Percentiles rank a stretch among this genome's conserved stretches.
Conservation (phyloP, 768 basidiomycete genomes). For the Lenzites betulinus region DNA sequence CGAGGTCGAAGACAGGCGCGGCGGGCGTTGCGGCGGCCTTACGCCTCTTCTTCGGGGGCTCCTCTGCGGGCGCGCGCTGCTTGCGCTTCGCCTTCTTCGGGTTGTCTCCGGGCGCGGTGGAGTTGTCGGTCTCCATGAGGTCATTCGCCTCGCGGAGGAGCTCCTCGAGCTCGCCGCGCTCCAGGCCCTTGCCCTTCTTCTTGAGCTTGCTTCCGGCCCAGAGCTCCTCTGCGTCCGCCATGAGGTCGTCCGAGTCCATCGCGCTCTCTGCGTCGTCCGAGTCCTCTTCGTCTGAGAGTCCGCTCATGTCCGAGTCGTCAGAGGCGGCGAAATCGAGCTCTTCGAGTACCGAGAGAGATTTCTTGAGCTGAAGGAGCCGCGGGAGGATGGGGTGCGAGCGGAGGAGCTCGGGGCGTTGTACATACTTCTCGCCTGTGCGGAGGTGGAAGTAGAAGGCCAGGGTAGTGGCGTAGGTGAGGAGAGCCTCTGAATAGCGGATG, state of each 20-base stretch:
- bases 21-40: slow-evolving; percentile 39
- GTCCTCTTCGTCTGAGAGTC: slow-evolving; percentile 23
- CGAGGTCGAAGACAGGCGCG: slow-evolving; percentile 68
- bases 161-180: slow-evolving; percentile 53
- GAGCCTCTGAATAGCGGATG: slow-evolving; percentile 59
- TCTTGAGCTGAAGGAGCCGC: slow-evolving; percentile 81
- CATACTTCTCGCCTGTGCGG: slow-evolving; percentile 67
- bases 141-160: slow-evolving; percentile 55
- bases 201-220: slow-evolving; percentile 19
- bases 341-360: slow-evolving; percentile 79
- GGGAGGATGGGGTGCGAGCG: slow-evolving; percentile 70
- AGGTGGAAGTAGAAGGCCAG: slow-evolving; percentile 93
- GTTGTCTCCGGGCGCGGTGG: slow-evolving; percentile 21
- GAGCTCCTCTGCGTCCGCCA: slow-evolving; percentile 22
- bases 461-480: slow-evolving; percentile 86
- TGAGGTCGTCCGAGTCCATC: slow-evolving; percentile 9
- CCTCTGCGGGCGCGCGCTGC: slow-evolving; percentile 23
- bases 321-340: slow-evolving; percentile 73
- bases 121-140: slow-evolving; percentile 20
- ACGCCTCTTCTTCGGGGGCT: slow-evolving; percentile 64
- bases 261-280: slow-evolving; percentile 35
- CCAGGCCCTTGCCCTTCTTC: slow-evolving; percentile 32
- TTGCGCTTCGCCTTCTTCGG: slow-evolving; percentile 30
- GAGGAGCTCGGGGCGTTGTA: slow-evolving; percentile 60
- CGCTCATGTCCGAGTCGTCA: slow-evolving; percentile 43